Evolutionary conservation across 2,329 filamentous ascomycete species (phyloP).

Genomic region (Talaromyces amestolkiae): DNA sequence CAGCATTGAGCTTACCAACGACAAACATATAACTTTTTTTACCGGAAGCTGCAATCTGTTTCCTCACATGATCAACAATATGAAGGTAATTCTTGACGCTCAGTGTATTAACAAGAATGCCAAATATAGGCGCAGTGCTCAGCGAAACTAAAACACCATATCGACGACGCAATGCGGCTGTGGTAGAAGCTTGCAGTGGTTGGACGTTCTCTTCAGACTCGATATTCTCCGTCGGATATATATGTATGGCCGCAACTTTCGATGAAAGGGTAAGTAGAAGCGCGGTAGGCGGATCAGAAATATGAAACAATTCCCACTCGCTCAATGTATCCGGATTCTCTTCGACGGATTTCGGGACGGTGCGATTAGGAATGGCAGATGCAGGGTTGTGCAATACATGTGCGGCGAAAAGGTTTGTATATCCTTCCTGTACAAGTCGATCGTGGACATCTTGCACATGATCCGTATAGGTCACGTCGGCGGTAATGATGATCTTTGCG

Average conservation of each 20-base stretch:
- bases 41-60: slow-evolving; percentile 70
- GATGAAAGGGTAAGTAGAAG: slow-evolving; percentile 85
- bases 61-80: slow-evolving; percentile 71
- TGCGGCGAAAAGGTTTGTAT: slow-evolving; percentile 66
- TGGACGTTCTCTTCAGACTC: slow-evolving; percentile 31
- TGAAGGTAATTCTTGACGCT: slow-evolving; percentile 86
- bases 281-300: slow-evolving; percentile 74
- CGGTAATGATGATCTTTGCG: slow-evolving; percentile 73
- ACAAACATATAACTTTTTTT: slow-evolving; percentile 98
- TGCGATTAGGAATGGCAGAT: slow-evolving; percentile 80
- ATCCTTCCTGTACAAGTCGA: slow-evolving; percentile 62
- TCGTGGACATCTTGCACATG: slow-evolving; percentile 63
- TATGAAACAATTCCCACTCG: slow-evolving; percentile 76
- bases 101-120: slow-evolving; percentile 93
- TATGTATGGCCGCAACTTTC: slow-evolving; percentile 73
- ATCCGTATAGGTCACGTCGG: slow-evolving; percentile 81
- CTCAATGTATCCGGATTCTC: slow-evolving; percentile 53
- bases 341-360: slow-evolving; percentile 54
- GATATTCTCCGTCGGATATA: slow-evolving; percentile 63
- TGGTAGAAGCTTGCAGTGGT: slow-evolving; percentile 50
- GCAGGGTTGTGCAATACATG: slow-evolving; percentile 73
- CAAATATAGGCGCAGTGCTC: slow-evolving; percentile 77
- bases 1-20: slow-evolving; percentile 91
- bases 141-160: slow-evolving; percentile 84
- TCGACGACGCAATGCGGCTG: slow-evolving; percentile 70